Conservation (phyloP, 306 rosid genomes). For the Glycine tomentella region DNA sequence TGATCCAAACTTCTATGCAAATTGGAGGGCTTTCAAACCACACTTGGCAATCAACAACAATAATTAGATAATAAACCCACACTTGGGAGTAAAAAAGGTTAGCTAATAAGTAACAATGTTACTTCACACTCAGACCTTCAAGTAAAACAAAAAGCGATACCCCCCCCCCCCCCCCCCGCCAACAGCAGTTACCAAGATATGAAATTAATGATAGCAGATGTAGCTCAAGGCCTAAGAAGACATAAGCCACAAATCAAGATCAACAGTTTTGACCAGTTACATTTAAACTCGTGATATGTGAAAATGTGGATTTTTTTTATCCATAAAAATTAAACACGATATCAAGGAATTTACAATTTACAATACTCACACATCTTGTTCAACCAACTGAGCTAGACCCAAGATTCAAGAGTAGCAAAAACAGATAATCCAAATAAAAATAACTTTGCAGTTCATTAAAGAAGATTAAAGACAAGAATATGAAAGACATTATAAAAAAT, state of each 20-base stretch:
- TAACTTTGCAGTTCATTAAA: not conserved
- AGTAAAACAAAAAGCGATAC: not conserved
- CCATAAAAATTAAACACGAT: too few relatives aligned
- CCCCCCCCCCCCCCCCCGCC: too few relatives aligned
- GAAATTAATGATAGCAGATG: not conserved
- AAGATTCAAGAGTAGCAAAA: slow-evolving; percentile 4
- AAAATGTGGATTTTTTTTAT: not conserved
- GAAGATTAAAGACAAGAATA: not conserved
- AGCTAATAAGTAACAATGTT: not conserved
- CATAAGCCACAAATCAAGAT: slow-evolving; percentile 9
- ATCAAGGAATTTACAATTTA: too few relatives aligned
- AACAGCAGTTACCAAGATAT: not conserved
- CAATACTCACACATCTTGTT: too few relatives aligned
- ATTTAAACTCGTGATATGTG: not conserved
- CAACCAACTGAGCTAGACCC: too few relatives aligned
- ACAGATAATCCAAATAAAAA: slow-evolving; percentile 8
- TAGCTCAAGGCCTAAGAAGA: slow-evolving; percentile 4
- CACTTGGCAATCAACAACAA: not conserved
- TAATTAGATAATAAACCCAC: too few relatives aligned
- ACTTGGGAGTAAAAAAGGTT: not conserved
- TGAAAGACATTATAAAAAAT: not conserved
- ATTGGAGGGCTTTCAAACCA: slow-evolving; percentile 10
- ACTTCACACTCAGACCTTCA: slow-evolving; percentile 15
- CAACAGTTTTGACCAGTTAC: not conserved
- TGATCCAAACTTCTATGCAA: not conserved